Evolutionary conservation across 2,329 filamentous ascomycete genomes (phyloP), one percentile per base, ranked within the genome.

Genomic region (Verticillium nubilum): DNA sequence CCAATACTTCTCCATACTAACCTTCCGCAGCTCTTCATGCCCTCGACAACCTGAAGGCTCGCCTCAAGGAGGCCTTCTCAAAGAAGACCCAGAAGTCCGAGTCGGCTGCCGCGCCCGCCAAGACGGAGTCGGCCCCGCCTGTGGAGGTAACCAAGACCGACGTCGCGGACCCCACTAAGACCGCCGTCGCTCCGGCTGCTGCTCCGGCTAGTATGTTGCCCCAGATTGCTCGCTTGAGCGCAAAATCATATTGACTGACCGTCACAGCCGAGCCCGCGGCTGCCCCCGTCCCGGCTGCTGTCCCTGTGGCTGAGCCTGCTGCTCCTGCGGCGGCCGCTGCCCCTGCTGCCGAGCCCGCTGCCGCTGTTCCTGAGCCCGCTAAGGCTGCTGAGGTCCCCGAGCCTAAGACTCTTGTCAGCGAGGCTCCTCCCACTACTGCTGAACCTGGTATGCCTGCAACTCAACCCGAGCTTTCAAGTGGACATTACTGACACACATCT

Each of bases 1-100:
- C 26, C 27, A 29, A 10, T 53, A 25, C 6, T 7, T 2, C 27
- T 15, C 17, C 52, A 28, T 4, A 15, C 52, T 53, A 17, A 29
- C 52, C 5, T 4, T 17, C 25, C 17, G 26, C 63, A 84, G 81
- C 81, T 58, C 71, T 76, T 56, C 73, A 77, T 63, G 79, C 81
- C 33, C 72, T 85, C 62, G 78, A 80, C 68, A 83, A 83, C 73
- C 65, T 85, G 65, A 83, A 81, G 78, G 74, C 72, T 68, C 84
- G 83, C 79, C 69, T 85, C 68, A 81, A 79, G 56, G 56, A 50
- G 77, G 72, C 74, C 63, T 72, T 75, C 71, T 80, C 83, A 74
- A 80, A 78, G 72, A 81, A 79, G 71, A 79, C 76, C 53, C 71
- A 77, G 66, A 73, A 73, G 66, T 62, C 69, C n/a, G 72, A 71